phyloP scores from a whole-genome alignment of 2,329 filamentous ascomycete genomes.

The Epichloe bromicola region DNA sequence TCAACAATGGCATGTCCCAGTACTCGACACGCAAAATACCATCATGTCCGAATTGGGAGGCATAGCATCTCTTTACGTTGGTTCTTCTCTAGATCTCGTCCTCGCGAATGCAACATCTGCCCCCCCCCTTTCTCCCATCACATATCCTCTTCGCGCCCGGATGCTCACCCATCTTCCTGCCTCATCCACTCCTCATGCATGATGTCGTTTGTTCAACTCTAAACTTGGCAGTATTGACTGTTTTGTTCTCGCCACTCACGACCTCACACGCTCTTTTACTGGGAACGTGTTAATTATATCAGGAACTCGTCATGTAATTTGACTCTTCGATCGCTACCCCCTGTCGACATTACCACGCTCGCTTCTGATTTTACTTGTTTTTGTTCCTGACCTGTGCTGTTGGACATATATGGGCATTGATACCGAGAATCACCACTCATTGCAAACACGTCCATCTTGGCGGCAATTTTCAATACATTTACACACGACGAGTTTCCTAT shows the following conservation, averaged over 20 bases:
- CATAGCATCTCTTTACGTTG: neutral
- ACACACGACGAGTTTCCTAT: neutral
- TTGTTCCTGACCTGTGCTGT: neutral
- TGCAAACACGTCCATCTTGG: neutral
- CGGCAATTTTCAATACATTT: neutral
- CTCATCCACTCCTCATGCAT: neutral
- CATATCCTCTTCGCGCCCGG: neutral
- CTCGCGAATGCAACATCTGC: neutral
- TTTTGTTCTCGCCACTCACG: neutral
- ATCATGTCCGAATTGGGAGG: neutral
- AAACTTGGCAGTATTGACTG: neutral
- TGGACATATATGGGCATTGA: too few relatives aligned
- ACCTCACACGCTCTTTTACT: neutral
- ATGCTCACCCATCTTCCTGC: neutral
- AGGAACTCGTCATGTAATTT: neutral
- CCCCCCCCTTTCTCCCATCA: neutral
- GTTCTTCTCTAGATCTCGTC: neutral
- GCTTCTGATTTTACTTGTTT: neutral
- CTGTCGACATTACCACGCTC: neutral
- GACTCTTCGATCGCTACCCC: neutral
- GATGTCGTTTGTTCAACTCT: neutral
- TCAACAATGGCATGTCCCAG: slow-evolving; percentile 1
- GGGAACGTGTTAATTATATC: neutral
- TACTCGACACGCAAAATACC: neutral
- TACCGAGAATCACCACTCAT: neutral